Conservation (phyloP, 306 rosid species). For the Prunus fruticosa region DNA sequence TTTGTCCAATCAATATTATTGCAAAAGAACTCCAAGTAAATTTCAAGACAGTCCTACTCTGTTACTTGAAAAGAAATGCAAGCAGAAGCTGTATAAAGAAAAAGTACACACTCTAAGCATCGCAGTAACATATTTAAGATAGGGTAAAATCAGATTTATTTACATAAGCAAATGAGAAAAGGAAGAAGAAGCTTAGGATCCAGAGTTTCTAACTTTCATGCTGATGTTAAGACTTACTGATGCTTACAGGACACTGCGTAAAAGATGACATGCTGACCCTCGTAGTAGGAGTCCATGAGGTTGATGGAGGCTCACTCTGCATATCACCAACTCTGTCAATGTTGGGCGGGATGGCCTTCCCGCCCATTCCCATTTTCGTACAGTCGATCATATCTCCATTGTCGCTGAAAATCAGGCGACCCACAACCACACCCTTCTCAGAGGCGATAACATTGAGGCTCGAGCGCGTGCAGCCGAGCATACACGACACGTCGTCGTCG, state of each 20-base stretch:
- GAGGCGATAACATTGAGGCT: constrained; percentile 86
- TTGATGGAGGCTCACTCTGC: constrained; percentile 9
- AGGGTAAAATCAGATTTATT: not conserved
- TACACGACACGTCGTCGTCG: constrained; percentile 86
- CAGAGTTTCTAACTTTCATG: not conserved
- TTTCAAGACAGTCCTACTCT: too few species aligned
- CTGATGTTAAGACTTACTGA: constrained; percentile 25
- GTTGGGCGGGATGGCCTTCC: constrained; percentile 48
- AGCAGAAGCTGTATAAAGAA: too few species aligned
- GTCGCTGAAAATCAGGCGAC: constrained; percentile 84
- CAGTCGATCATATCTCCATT: constrained; percentile 93
- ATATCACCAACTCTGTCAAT: too few species aligned
- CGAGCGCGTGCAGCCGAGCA: constrained; percentile 81
- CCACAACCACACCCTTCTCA: constrained; percentile 83
- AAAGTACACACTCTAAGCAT: too few species aligned
- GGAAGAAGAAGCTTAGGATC: not conserved
- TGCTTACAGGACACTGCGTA: constrained; percentile 57
- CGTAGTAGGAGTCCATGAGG: constrained; percentile 61
- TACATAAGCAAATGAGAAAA: not conserved
- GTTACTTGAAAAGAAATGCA: too few species aligned
- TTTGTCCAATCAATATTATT: too few species aligned
- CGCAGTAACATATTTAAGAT: not conserved
- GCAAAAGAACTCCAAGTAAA: too few species aligned
- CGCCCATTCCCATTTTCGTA: constrained; percentile 97
- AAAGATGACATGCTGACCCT: constrained; percentile 77